Percentiles rank a stretch among this genome's conserved stretches.
Evolutionary conservation across 2,329 filamentous ascomycete species (phyloP).

Genomic region (Botryotinia calthae): DNA sequence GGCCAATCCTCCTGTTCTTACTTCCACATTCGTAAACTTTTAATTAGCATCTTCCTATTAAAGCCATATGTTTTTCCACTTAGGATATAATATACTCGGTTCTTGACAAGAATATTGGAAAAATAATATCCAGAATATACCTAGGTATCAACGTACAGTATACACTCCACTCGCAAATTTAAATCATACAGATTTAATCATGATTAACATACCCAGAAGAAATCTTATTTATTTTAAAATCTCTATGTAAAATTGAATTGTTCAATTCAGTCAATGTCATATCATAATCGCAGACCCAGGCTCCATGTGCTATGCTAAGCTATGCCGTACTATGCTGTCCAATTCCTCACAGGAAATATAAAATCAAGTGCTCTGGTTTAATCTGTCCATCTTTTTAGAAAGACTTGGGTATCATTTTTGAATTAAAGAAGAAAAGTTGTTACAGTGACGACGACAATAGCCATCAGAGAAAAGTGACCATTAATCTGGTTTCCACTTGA

Average conservation of each 20-base stretch:
- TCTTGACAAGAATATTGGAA: background rate
- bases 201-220: background rate
- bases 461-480: background rate
- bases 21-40: background rate
- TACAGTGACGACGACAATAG: background rate
- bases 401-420: background rate
- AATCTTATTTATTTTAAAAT: background rate
- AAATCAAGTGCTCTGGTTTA: background rate
- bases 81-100: background rate
- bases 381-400: background rate
- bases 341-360: background rate
- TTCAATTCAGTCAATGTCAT: background rate
- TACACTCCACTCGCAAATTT: background rate
- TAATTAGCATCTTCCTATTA: background rate
- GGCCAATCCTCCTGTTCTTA: background rate
- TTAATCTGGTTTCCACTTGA: background rate
- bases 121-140: background rate
- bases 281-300: background rate
- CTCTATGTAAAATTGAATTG: background rate
- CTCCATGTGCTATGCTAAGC: background rate
- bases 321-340: background rate
- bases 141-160: too few species aligned
- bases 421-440: background rate
- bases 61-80: background rate
- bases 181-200: too few species aligned